Base-by-base conservation (phyloP, 345 rosid species). In the Eucalyptus curtisii region DNA sequence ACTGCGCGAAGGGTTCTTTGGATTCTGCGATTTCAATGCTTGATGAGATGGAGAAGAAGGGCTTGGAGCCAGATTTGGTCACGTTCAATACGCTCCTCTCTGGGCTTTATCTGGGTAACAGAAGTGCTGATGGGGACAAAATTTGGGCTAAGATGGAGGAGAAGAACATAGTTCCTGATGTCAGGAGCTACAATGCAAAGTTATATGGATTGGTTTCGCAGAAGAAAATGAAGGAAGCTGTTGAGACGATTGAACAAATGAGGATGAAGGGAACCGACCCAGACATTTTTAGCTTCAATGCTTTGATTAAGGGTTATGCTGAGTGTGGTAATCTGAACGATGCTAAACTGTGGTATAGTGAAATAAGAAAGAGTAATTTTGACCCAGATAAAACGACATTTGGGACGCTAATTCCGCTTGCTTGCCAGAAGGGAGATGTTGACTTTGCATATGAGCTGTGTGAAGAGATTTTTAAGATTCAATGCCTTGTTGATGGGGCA, bases 11-110 rank as follows among this genome's bases (percentile, higher is more conserved):
- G 92, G 95, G 94, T 48, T 90, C 92, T 37, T 90, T 93, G 30
- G 90, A 91, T 40, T 91, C 91, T 61, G 98, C 95, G 19, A 68
- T 86, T 86, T 86, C 80, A 8, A 87, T 93, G 92, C 84, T 95
- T 40, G 92, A 94, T 90, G 95, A 93, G 92, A 96, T 97, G 95
- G 93, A 91, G 90, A 90, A 87, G 91, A 92, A 91, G 68, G 95
- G 95, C 45, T 22, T 96, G 48, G 89, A 89, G 66, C 95, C 95
- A 11, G 90, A 92, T 92, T 50, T 90, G 91, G 57, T 95, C 68
- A 93, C 96, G 8, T 96, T 90, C 86, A 95, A 97, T 79, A 93
- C 95, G 4, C 94, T 96, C 86, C 88, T 96, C 76, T 25, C 90
- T 27, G 95, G 87, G 76, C 92, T 92, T n/a, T 93, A 94, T 88